A percentile compares a stretch with the other conserved stretches of the same genome.
Conservation (phyloP, 108 stramenopile species). For the Aurantiochytrium sp. region DNA sequence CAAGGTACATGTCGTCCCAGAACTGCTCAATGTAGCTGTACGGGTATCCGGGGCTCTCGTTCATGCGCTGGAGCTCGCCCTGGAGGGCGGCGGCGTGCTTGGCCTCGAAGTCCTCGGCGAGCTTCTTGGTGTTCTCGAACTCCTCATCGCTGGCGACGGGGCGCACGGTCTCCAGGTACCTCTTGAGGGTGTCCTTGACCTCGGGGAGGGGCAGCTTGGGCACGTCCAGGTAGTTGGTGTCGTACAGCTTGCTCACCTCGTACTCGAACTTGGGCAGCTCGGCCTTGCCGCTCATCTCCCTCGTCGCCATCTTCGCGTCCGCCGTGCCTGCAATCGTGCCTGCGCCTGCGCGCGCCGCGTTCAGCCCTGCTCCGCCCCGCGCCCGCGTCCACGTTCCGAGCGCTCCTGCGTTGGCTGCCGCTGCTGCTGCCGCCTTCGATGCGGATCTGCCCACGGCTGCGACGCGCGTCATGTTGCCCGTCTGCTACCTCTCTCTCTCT, state of each 20-base stretch:
- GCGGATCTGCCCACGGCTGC: too few species aligned
- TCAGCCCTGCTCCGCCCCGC: too few species aligned
- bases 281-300: not conserved
- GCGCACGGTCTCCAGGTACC: constrained; percentile 10
- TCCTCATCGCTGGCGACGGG: constrained; percentile 6
- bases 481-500: too few species aligned
- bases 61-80: not conserved
- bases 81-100: not conserved
- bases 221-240: constrained; percentile 2
- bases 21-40: constrained; percentile 41
- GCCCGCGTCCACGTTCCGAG: too few species aligned
- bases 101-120: not conserved
- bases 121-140: constrained; percentile 13
- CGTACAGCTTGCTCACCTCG: constrained; percentile 5
- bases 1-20: constrained; percentile 46
- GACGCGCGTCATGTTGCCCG: too few species aligned
- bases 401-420: too few species aligned
- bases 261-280: constrained; percentile 15
- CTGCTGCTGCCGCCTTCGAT: too few species aligned
- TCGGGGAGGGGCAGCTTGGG: constrained; percentile 10
- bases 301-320: not conserved
- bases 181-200: constrained; percentile 8
- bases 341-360: too few species aligned
- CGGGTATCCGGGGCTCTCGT: constrained; percentile 26
- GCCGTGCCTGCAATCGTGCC: too few species aligned